phyloP scores from a whole-genome alignment of 345 rosid species.

The Barbarea vulgaris region DNA sequence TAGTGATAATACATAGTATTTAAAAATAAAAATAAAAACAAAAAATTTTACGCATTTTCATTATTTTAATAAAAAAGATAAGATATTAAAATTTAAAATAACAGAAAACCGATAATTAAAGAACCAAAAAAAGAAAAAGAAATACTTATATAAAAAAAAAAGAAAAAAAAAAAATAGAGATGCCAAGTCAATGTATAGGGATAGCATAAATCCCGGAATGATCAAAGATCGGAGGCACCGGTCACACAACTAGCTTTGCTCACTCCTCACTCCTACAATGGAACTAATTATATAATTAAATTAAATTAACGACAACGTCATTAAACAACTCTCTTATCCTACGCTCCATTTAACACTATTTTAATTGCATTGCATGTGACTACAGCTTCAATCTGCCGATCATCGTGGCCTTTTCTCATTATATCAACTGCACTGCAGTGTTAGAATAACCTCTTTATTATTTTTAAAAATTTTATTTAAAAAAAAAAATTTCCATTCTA shows the following conservation, averaged over 20 bases:
- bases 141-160: neutral
- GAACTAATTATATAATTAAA: slow-evolving; percentile 1
- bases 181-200: slow-evolving; percentile 3
- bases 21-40: neutral
- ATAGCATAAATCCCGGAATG: slow-evolving; percentile 31
- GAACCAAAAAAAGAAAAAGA: neutral
- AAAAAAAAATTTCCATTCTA: slow-evolving; percentile 16
- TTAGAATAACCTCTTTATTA: slow-evolving; percentile 5
- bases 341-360: slow-evolving; percentile 18
- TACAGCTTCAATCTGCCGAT: slow-evolving; percentile 43
- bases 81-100: neutral
- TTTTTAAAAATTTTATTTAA: neutral
- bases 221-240: slow-evolving; percentile 24
- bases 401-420: slow-evolving; percentile 40
- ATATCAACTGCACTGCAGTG: slow-evolving; percentile 37
- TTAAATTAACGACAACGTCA: slow-evolving; percentile 32
- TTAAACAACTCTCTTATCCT: slow-evolving; percentile 17
- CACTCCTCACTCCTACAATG: slow-evolving; percentile 34
- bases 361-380: slow-evolving; percentile 42
- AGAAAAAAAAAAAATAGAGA: neutral
- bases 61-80: neutral
- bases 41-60: neutral
- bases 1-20: neutral
- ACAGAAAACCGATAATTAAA: neutral
- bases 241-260: slow-evolving; percentile 37